Evolutionary conservation across 148 eudicot genomes (phyloP).

Genomic region (Fagopyrum tataricum): DNA sequence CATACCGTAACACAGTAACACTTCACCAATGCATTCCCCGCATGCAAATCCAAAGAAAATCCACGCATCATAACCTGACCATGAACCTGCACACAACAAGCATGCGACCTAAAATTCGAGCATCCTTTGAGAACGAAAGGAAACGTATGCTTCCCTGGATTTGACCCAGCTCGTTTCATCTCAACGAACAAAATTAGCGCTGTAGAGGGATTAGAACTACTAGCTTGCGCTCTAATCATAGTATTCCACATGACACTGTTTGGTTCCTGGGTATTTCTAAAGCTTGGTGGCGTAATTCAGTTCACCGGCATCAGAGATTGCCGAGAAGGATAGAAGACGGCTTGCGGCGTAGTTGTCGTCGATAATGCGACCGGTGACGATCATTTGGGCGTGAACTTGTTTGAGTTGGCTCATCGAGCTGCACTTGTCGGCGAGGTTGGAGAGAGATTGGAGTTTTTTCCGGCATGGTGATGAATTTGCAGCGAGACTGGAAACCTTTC

Average conservation of each 20-base stretch:
- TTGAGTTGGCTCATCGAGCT: slow-evolving; percentile 48
- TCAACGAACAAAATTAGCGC: slow-evolving; percentile 45
- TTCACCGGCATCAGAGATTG: slow-evolving; percentile 50
- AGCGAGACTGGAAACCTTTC: neutral
- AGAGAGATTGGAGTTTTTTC: slow-evolving; percentile 28
- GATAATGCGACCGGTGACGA: slow-evolving; percentile 42
- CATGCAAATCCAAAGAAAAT: slow-evolving; percentile 47
- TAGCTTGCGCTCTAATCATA: slow-evolving; percentile 56
- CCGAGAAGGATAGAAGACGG: slow-evolving; percentile 52
- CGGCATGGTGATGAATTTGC: slow-evolving; percentile 7
- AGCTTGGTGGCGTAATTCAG: slow-evolving; percentile 44
- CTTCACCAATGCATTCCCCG: slow-evolving; percentile 54
- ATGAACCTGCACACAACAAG: slow-evolving; percentile 44
- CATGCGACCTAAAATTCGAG: slow-evolving; percentile 22
- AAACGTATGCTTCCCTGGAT: slow-evolving; percentile 63
- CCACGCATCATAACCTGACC: slow-evolving; percentile 44
- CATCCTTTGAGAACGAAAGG: slow-evolving; percentile 69
- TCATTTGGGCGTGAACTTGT: slow-evolving; percentile 74
- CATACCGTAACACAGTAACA: slow-evolving; percentile 30
- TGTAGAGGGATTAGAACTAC: slow-evolving; percentile 26
- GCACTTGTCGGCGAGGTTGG: slow-evolving; percentile 56
- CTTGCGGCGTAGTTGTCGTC: slow-evolving; percentile 58
- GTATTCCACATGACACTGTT: slow-evolving; percentile 80
- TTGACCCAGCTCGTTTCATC: slow-evolving; percentile 39
- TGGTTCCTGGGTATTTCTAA: slow-evolving; percentile 32